Evolutionary conservation across 345 rosid species (phyloP).

Genomic region (sweet orange (Citrus sinensis)): DVS_A1.0 CM039161.1:2172501-2173000

Average conservation of each 20-base stretch:
- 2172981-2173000: conserved; percentile 87
- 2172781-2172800: not conserved
- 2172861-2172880: too few species aligned
- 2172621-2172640: conserved; percentile 75
- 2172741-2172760: conserved; percentile 2
- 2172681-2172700: conserved; percentile 68
- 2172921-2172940: not conserved
- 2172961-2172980: conserved; percentile 71
- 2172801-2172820: not conserved
- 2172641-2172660: conserved; percentile 62
- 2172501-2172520: conserved; percentile 76
- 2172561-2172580: conserved; percentile 62
- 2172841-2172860: not conserved
- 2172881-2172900: too few species aligned
- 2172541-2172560: conserved; percentile 61
- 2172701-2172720: conserved; percentile 68
- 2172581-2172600: conserved; percentile 79
- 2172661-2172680: conserved; percentile 53
- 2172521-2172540: conserved; percentile 54
- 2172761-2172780: not conserved
- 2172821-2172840: not conserved
- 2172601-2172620: conserved; percentile 74
- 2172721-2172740: conserved; percentile 60
- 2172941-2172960: conserved; percentile 68
- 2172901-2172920: too few species aligned